Evolutionary conservation across 305 asterid species (phyloP), one percentile per base, ranked within the genome.

Genomic region (Fraxinus ornus): DNA sequence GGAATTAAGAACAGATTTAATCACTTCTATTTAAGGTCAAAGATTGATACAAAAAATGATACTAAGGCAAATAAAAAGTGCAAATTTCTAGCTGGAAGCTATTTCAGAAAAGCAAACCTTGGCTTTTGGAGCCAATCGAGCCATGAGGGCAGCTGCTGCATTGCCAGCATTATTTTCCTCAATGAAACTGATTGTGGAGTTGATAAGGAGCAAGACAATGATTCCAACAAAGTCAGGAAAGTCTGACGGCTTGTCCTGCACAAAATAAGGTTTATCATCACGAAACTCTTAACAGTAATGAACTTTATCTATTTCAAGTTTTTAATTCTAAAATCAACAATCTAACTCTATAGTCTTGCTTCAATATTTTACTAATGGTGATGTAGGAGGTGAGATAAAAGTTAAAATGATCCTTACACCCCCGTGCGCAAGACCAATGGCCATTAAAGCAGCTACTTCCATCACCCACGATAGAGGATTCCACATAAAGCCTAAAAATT

Each of bases 111-210:
- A 84, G 80, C 77, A 71, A 78, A 90, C 91, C 91, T 91, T 91
- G 15, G 94, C 93, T 85, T 91, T 91, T 76, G 94, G 94, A 75
- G 91, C 94, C 86, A 91, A 47, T 30, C 93, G 89, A 82, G 93
- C 91, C 94, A 91, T 89, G 74, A 91, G 91, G 77, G 93, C 93
- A 73, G 93, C 93, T n/a, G 94, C 91, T 13, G 94, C 94, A 86
- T 91, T 91, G 78, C 93, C 94, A 82, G 91, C 94, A 74, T 91
- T 89, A 79, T 91, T 91, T 80, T 89, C 93, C 89, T 91, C 94
- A 7, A 89, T 85, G 72, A 89, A 91, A 85, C 93, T 91, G 79
- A 91, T 89, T 1, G 94, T 89, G 60, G 94, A 91, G 79, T 88
- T 91, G 79, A 91, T 84, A 32, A 88, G 33, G 33, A 91, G 92